Evolutionary conservation across 257 asterid species (phyloP).

Genomic region (Buddleja alternifolia): DNA sequence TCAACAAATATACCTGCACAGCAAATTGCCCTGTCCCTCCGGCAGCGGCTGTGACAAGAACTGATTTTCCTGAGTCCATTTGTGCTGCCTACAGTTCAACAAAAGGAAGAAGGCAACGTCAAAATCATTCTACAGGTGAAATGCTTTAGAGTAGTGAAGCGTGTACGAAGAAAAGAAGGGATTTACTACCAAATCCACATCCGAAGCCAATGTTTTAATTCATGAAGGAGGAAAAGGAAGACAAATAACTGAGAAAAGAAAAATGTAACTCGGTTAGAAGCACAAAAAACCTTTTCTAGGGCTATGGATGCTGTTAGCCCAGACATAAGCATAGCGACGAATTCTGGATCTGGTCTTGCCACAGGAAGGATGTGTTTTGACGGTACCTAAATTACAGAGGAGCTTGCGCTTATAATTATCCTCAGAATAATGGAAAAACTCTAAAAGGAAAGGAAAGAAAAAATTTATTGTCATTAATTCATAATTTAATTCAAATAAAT

Average conservation of each 20-base stretch:
- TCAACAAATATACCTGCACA: conserved; percentile 68
- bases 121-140: conserved; percentile 13
- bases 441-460: background rate
- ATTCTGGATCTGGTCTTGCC: conserved; percentile 93
- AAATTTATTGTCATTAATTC: background rate
- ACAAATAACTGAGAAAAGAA: conserved; percentile 8
- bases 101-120: conserved; percentile 24
- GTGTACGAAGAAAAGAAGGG: conserved; percentile 6
- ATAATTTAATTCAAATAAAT: conserved; percentile 15
- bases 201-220: conserved; percentile 8
- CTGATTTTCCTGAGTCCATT: conserved; percentile 83
- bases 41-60: conserved; percentile 98
- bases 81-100: conserved; percentile 69
- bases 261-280: conserved; percentile 19
- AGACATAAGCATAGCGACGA: conserved; percentile 97
- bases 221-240: conserved; percentile 10
- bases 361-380: conserved; percentile 91
- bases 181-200: conserved; percentile 16
- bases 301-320: conserved; percentile 97
- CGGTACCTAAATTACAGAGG: conserved; percentile 56
- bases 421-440: background rate
- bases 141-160: conserved; percentile 9
- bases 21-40: conserved; percentile 99
- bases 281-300: conserved; percentile 73
- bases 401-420: conserved; percentile 20